phyloP scores from a whole-genome alignment of 441 rosid genomes.

The Viola pubescens region DNA sequence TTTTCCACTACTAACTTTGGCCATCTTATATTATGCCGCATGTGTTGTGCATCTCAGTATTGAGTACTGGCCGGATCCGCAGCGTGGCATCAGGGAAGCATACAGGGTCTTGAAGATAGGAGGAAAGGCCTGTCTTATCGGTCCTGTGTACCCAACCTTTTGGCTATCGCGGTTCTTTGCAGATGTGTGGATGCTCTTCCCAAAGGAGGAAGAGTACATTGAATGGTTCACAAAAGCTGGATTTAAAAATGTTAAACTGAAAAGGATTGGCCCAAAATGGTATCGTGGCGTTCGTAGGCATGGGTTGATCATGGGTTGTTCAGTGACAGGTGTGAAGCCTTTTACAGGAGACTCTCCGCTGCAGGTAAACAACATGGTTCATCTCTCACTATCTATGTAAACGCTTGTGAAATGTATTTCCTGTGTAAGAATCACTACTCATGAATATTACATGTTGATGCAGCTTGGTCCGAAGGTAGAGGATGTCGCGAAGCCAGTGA shows the following conservation, averaged over 20 bases:
- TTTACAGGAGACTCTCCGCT: conserved; percentile 88
- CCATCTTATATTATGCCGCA: not conserved
- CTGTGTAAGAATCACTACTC: not conserved
- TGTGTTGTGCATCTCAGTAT: conserved; percentile 41
- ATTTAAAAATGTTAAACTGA: conserved; percentile 67
- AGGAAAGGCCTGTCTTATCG: conserved; percentile 82
- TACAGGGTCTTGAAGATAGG: conserved; percentile 85
- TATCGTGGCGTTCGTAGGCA: conserved; percentile 94
- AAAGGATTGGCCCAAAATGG: conserved; percentile 97
- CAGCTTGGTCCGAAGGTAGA: conserved; percentile 57
- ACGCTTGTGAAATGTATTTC: not conserved
- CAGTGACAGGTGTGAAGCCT: conserved; percentile 85
- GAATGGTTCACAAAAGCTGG: conserved; percentile 90
- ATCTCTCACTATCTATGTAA: not conserved
- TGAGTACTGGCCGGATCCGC: conserved; percentile 97
- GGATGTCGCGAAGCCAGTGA: conserved; percentile 43
- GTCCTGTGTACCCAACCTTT: conserved; percentile 89
- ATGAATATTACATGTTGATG: conserved; percentile 8
- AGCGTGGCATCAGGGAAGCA: conserved; percentile 89
- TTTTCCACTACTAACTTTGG: not conserved
- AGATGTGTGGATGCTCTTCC: conserved; percentile 95
- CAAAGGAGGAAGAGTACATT: conserved; percentile 94
- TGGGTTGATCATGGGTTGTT: conserved; percentile 96
- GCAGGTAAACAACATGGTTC: conserved; percentile 39
- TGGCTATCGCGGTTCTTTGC: conserved; percentile 94